These are phyloP conservation scores for Cynanchum wilfordii DNA, from an alignment of 257 asterid species.

Conservation along the genomic window DNA sequence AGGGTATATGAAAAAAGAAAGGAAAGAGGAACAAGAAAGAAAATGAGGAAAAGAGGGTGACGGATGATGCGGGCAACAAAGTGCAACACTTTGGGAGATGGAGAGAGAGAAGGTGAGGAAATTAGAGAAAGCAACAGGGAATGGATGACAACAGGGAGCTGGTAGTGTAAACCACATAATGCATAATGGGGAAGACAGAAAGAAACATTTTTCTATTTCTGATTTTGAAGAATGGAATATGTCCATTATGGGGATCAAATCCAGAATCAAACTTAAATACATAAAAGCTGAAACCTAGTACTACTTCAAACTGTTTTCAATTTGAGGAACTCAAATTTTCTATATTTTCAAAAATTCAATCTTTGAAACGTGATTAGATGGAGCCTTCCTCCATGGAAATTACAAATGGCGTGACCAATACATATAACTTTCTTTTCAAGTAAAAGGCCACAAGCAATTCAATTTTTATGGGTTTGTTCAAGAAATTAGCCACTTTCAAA, in stretches of 20 bases:
- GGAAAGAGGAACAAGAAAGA: not conserved
- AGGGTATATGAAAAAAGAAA: not conserved
- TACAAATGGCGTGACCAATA: not conserved
- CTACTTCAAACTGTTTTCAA: not conserved
- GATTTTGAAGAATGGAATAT: not conserved
- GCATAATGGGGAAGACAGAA: not conserved
- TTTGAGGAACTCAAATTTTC: not conserved
- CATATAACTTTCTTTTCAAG: not conserved
- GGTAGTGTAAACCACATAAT: not conserved
- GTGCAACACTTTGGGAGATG: not conserved
- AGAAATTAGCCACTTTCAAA: not conserved
- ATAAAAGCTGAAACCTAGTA: not conserved
- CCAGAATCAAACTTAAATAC: not conserved
- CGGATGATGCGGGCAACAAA: not conserved
- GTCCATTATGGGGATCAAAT: not conserved
- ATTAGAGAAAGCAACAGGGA: not conserved
- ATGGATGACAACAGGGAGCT: not conserved
- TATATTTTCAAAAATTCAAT: not conserved
- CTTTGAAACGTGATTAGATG: not conserved
- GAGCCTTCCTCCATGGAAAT: not conserved
- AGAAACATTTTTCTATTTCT: too few species aligned
- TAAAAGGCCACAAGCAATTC: not conserved
- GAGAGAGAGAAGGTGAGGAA: not conserved
- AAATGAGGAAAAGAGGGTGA: not conserved
- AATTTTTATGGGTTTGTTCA: not conserved